Evolutionary conservation across 2,329 filamentous ascomycete species (phyloP).

Genomic region (Cercospora janseana): DNA sequence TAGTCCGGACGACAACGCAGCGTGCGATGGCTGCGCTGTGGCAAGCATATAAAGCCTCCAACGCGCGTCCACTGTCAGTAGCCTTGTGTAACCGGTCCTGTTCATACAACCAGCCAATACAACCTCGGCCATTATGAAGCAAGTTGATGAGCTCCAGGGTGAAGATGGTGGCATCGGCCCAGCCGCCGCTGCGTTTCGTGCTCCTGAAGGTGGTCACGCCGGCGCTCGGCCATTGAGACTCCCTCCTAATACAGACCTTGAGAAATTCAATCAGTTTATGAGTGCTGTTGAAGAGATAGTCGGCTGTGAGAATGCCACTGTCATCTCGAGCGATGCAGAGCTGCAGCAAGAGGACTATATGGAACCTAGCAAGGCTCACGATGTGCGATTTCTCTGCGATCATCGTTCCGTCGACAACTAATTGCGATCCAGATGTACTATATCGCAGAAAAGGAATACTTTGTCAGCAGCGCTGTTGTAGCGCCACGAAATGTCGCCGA

Average conservation of each 20-base stretch:
- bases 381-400: slow-evolving; percentile 22
- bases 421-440: slow-evolving; percentile 23
- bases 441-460: slow-evolving; percentile 45
- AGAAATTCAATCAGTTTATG: slow-evolving; percentile 21
- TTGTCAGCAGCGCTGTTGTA: slow-evolving; percentile 47
- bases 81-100: not conserved
- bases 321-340: slow-evolving; percentile 34
- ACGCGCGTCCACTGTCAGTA: too few relatives aligned
- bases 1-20: not conserved
- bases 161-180: slow-evolving; percentile 13
- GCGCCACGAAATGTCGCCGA: slow-evolving; percentile 42
- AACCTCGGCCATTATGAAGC: slow-evolving; percentile 14
- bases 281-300: slow-evolving; percentile 14
- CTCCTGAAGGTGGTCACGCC: slow-evolving; percentile 15
- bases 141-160: slow-evolving; percentile 13
- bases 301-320: slow-evolving; percentile 23
- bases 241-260: slow-evolving; percentile 19
- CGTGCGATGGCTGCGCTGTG: not conserved
- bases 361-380: slow-evolving; percentile 25
- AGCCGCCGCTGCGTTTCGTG: slow-evolving; percentile 12
- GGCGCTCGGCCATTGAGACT: slow-evolving; percentile 14
- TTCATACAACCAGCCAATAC: not conserved
- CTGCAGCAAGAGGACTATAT: slow-evolving; percentile 24
- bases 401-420: slow-evolving; percentile 20
- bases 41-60: not conserved